Evolutionary conservation across 805 yeast genomes (phyloP).

Genomic region (Starmerella khaoyaiensis): DNA sequence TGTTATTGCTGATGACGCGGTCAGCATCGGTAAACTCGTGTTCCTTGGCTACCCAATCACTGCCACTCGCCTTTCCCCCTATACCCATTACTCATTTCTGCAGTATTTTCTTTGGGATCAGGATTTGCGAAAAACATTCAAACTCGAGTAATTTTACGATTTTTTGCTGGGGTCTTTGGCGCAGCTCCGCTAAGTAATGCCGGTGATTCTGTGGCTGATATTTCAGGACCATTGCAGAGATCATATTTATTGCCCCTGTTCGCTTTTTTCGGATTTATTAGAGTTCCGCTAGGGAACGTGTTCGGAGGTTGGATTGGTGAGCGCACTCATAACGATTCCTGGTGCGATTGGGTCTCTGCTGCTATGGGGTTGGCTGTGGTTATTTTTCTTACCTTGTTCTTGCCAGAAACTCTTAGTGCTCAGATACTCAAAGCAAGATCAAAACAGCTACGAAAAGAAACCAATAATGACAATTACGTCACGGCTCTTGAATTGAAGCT

Average conservation of each 20-base stretch:
- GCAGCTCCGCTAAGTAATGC: conserved; percentile 61
- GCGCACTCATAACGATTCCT: conserved; percentile 31
- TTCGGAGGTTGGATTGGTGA: conserved; percentile 44
- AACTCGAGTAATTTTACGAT: conserved; percentile 44
- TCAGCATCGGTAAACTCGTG: no score
- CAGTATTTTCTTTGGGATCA: conserved; percentile 38
- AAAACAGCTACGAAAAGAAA: conserved; percentile 36
- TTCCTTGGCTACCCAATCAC: no score
- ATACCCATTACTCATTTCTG: conserved; percentile 36
- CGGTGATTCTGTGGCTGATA: conserved; percentile 44
- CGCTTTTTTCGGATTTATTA: conserved; percentile 24
- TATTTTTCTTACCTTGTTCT: conserved; percentile 26
- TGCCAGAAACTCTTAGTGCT: conserved; percentile 83
- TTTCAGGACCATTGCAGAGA: conserved; percentile 45
- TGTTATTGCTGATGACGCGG: no score
- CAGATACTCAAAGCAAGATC: conserved; percentile 61
- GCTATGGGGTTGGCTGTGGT: conserved; percentile 4
- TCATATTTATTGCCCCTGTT: conserved; percentile 11
- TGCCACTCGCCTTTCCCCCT: no score
- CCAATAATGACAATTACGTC: conserved; percentile 30
- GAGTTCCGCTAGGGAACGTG: conserved; percentile 37
- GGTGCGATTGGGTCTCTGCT: conserved; percentile 14
- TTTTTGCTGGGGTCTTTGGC: conserved; percentile 62
- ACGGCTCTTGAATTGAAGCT: conserved; percentile 33
- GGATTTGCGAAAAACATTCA: conserved; percentile 29